Evolutionary conservation across 768 basidiomycete genomes (phyloP), one percentile per base, ranked within the genome.

Genomic region (Collybiopsis confluens): DNA sequence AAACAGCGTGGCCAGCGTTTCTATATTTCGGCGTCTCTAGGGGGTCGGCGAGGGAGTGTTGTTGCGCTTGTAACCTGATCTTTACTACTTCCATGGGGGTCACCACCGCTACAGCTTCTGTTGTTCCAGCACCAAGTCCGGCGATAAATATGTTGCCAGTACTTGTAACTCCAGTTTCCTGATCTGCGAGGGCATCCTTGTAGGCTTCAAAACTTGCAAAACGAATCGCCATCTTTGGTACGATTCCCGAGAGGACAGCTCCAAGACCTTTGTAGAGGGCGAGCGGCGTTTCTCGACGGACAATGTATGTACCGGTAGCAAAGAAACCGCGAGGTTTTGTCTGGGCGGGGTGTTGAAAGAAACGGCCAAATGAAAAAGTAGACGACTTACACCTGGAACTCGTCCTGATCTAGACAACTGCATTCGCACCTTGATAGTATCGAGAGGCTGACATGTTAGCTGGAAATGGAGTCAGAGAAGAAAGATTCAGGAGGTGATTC

Each of bases 391-490:
- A 44, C 97, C 97, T 49, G 90, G 83, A 38, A 77, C 68, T 53
- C 76, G 74, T 30, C 93, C 83, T 9, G 93, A 87, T 70, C 75
- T 83, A 55, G 90, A 91, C 54, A 99, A 85, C 73, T 99, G 97
- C 97, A 99, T 99, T n/a, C 97, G 92, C 61, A 98, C 96, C 75
- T 98, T 98, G 78, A 98, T 98, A 23, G 97, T 98, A 68, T 99
- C 97, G 41, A 98, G 83, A 10, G 94, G 94, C 66, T 96, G 94
- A 69, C 94, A 96, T 64, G 68, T 78, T 56, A 91, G 66, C 89
- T 92, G 36, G 7, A 43, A 35, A 24, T 16, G 21, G 26, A 26
- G 50, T 42, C 28, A 53, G 52, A n/a, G 24, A 15, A 45, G 8
- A 28, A 4, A 9, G 45, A 9, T 8, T 7, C 26, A 33, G 18